Base-by-base conservation (phyloP, 179 eudicot species). In the Silene coronaria region DNA sequence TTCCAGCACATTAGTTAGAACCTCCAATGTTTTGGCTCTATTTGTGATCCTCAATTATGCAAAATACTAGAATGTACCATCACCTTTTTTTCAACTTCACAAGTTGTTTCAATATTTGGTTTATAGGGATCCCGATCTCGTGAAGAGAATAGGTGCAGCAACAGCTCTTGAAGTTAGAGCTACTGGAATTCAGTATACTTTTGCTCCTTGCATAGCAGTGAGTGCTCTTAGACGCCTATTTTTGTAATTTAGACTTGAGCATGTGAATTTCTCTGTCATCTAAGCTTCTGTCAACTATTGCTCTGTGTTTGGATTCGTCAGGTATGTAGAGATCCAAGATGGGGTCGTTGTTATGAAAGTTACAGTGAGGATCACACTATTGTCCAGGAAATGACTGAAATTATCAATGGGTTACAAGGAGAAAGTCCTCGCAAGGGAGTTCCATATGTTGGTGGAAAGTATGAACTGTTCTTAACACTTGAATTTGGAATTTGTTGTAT, bases 281-380 rank as follows among this genome's bases (percentile, higher is more conserved):
- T 5, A 67, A 34, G 27, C 64, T 78, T 55, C 34, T 16, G 27
- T 72, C n/a, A 27, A 36, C 45, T 51, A 22, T 38, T 8, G 46
- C 68, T 81, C 19, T 21, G 7, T 34, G n/a, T 28, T 64, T 16
- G 19, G 28, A 26, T 74, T 45, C 16, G 36, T 71, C 75, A 85
- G 88, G 88, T 85, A 57, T 85, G 86, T 75, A 83, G 85, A 81
- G 88, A 85, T 81, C 88, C 88, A 57, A 85, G 88, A 72, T 85
- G 88, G 88, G 88, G 88, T 67, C 88, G 88, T 6, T 85, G 88
- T 73, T 85, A 83, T 75, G 88, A 85, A 76, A 85, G 88, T 82
- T 85, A 85, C 57, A 85, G 88, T 62, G 88, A 85, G 67, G 88
- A 85, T 69, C 88, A 77, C 73, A 77, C 62, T 27, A 79, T 85